These are phyloP conservation scores for Nectriaceae sp. DNA, from an alignment of 2,329 filamentous ascomycete species.

Conservation along the genomic window DNA sequence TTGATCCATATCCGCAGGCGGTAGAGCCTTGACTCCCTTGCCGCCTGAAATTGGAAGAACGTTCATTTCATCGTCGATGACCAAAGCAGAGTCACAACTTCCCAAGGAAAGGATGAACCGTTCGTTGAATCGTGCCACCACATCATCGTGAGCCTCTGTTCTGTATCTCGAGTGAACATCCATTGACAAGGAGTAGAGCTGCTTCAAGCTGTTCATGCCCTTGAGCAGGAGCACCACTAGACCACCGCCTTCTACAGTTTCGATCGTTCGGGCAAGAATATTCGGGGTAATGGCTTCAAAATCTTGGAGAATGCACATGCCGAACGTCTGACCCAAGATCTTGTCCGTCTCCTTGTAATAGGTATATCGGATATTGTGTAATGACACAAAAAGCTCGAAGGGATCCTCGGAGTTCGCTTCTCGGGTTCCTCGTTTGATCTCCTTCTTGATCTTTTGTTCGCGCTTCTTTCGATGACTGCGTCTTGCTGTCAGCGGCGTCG, in stretches of 20 bases:
- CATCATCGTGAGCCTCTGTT: constrained; percentile 93
- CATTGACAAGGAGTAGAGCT: constrained; percentile 96
- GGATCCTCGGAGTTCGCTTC: constrained; percentile 92
- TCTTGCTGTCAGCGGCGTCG: constrained; percentile 17
- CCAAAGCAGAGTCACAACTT: constrained; percentile 91
- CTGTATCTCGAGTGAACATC: constrained; percentile 96
- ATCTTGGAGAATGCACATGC: constrained; percentile 97
- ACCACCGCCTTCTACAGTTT: constrained; percentile 96
- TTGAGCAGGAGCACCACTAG: constrained; percentile 88
- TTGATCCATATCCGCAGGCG: constrained; percentile 73
- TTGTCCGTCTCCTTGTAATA: constrained; percentile 99
- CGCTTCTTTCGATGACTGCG: constrained; percentile 91
- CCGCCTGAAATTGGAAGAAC: constrained; percentile 95
- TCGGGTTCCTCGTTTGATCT: constrained; percentile 91
- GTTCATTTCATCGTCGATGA: constrained; percentile 97
- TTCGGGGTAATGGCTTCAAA: constrained; percentile 99
- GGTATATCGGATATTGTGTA: constrained; percentile 96
- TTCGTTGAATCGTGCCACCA: constrained; percentile 96
- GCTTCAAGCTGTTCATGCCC: constrained; percentile 95
- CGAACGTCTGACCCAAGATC: constrained; percentile 96
- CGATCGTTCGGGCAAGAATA: constrained; percentile 87
- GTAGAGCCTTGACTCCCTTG: constrained; percentile 82
- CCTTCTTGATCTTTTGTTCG: constrained; percentile 97
- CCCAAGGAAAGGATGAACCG: constrained; percentile 93
- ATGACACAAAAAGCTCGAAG: constrained; percentile 94